A percentile compares a stretch with the other conserved stretches of the same genome.
phyloP scores from a whole-genome alignment of 208 protist species.

The Trypanosomatidae sp. region DNA sequence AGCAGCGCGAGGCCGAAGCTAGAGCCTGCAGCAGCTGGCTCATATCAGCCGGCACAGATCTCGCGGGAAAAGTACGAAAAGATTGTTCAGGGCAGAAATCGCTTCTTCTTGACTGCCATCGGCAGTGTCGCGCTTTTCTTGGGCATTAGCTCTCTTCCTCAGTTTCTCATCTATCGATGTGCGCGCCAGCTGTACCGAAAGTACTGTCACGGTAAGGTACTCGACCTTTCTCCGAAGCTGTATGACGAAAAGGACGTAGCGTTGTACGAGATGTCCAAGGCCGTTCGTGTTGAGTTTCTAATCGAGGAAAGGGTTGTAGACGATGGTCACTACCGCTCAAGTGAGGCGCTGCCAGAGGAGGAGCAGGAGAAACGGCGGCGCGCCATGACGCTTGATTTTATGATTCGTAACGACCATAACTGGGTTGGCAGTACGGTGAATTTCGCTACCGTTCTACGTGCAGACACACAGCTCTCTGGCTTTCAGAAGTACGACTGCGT shows the following conservation, averaged over 20 bases:
- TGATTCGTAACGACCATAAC: slow-evolving; percentile 80
- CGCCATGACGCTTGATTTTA: slow-evolving; percentile 85
- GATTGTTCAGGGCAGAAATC: slow-evolving; percentile 62
- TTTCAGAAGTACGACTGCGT: slow-evolving; percentile 79
- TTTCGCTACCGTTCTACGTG: slow-evolving; percentile 58
- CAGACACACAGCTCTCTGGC: slow-evolving; percentile 32
- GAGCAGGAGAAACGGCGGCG: slow-evolving; percentile 59
- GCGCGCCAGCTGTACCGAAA: slow-evolving; percentile 44
- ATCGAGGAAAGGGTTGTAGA: slow-evolving; percentile 66
- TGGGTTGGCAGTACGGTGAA: slow-evolving; percentile 83
- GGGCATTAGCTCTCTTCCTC: slow-evolving; percentile 44
- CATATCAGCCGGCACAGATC: slow-evolving; percentile 50
- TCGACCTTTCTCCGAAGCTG: slow-evolving; percentile 84
- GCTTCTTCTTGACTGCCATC: slow-evolving; percentile 60
- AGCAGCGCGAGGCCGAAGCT: slow-evolving; percentile 14
- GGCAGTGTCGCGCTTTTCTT: slow-evolving; percentile 39
- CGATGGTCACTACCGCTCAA: slow-evolving; percentile 63
- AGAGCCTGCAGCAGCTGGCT: slow-evolving; percentile 17
- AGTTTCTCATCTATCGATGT: slow-evolving; percentile 58
- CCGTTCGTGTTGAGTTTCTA: slow-evolving; percentile 75
- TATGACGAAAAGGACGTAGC: slow-evolving; percentile 66
- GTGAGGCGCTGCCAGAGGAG: slow-evolving; percentile 46
- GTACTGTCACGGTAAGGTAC: slow-evolving; percentile 60
- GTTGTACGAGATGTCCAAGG: slow-evolving; percentile 75
- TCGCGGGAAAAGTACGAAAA: slow-evolving; percentile 80